Base-by-base conservation (phyloP, 495 filamentous ascomycete genomes). In the Mycothermus thermophilus region DNA sequence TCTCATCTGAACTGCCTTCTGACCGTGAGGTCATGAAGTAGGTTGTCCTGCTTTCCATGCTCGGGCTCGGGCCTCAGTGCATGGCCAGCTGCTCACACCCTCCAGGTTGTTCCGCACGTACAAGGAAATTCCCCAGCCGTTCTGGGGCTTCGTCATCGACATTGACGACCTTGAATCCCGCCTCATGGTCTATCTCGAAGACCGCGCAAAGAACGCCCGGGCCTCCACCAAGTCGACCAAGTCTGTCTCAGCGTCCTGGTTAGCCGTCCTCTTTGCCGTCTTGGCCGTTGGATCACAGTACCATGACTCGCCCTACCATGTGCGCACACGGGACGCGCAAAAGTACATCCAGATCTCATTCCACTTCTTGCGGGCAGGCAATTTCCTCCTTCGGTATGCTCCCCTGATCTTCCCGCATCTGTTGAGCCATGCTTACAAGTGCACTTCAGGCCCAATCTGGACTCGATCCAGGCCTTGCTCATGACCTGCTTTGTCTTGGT, bases 241-340 rank as follows among this genome's bases (percentile, higher is more conserved):
- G 30, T 69, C 55, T 55, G 77, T 67, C 57, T 83, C 47, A 44
- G 78, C 55, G 52, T 73, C 57, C 48, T 86, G 57, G 75, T 66
- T 87, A 7, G 79, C 79, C 8, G 65, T 86, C 16, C 59, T 88
- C 5, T 88, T 88, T 53, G 80, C 80, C 4, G 75, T 83, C 0
- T 63, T 90, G 17, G 83, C 80, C 0, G 82, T 81, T 20, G 81
- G 80, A 11, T 80, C 77, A n/a, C 83, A 90, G 51, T 85, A 78
- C 34, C 80, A 80, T 3, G 73, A 77, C 44, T 64, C 79, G 5
- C 72, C 78, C 1, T 71, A 71, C 36, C 61, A 69, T 34, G 55
- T 68, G 22, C 60, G 69, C 19, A 66, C 63, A 0, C 49, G 55
- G 35, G 63, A 67, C 30, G 64, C 67, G n/a, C 69, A 71, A 30